A percentile compares a stretch with the other conserved stretches of the same genome.
Evolutionary conservation across 2,329 filamentous ascomycete genomes (phyloP).

Genomic region (Fusarium newnesense): DNA sequence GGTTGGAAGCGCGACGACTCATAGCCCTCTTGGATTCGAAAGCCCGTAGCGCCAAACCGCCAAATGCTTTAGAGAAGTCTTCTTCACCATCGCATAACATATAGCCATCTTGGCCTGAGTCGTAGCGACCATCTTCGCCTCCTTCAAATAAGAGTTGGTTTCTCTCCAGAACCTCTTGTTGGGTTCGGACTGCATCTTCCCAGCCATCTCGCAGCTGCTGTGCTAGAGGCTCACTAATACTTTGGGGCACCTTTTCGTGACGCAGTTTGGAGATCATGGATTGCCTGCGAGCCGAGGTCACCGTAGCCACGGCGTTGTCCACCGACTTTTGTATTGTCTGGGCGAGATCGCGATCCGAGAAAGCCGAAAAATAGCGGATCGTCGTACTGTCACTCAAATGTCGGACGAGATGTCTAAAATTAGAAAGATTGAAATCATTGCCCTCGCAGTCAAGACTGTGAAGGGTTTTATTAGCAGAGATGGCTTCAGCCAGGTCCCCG

Average conservation of each 20-base stretch:
- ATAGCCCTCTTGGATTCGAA: conserved; percentile 43
- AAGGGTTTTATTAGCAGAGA: conserved; percentile 60
- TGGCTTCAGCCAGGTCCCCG: conserved; percentile 61
- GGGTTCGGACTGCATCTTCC: conserved; percentile 49
- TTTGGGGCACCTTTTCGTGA: conserved; percentile 45
- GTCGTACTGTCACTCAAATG: conserved; percentile 55
- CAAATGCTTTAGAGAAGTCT: conserved; percentile 49
- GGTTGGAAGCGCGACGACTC: conserved; percentile 34
- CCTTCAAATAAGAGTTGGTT: conserved; percentile 48
- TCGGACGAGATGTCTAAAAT: conserved; percentile 58
- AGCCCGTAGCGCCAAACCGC: conserved; percentile 50
- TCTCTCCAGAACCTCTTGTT: conserved; percentile 50
- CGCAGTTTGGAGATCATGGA: conserved; percentile 51
- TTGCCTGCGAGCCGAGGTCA: conserved; percentile 44
- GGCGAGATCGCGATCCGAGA: conserved; percentile 51
- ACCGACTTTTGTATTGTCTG: conserved; percentile 50
- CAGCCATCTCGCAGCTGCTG: conserved; percentile 54
- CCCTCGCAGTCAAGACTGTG: conserved; percentile 64
- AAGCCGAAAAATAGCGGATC: conserved; percentile 58
- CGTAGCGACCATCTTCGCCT: conserved; percentile 39
- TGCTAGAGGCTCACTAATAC: conserved; percentile 47
- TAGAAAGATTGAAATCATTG: conserved; percentile 65
- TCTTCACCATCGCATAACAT: conserved; percentile 39
- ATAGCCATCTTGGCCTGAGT: conserved; percentile 21
- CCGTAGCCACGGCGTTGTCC: conserved; percentile 43